Base-by-base conservation (phyloP, 2,329 filamentous ascomycete species). In the Claviceps monticola region DNA sequence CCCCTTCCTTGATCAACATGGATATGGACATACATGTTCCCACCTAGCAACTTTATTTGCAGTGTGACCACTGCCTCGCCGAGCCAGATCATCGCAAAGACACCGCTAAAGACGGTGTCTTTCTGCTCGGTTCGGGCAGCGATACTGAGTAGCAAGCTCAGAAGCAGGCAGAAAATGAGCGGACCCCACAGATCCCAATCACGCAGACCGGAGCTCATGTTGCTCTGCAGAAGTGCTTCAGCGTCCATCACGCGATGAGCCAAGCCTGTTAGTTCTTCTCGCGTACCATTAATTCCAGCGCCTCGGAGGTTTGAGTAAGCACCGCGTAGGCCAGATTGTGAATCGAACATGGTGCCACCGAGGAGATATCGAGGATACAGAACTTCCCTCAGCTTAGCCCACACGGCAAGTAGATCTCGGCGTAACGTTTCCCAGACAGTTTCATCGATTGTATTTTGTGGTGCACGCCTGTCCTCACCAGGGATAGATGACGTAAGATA, bases 111-210 rank as follows among this genome's bases (percentile, higher is more conserved):
- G 29, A 97, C 90, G 42, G 86, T 71, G 55, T 90, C 88, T 63
- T 84, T 86, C 72, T 98, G 93, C 47, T 88, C 80, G 1, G 78
- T 75, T 59, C 83, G 78, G 14, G 88, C 88, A 56, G 85, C 81
- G 64, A 95, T 80, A 59, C 90, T 95, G 53, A 98, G 74, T 60
- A 98, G 80, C 68, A 95, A 76, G 59, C 88, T 91, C 53, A 98
- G 74, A 53, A 95, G 72, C 58, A 98, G 72, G 62, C 91, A 96
- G 73, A 98, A 98, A 57, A 98, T 82, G 52, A 98, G 74, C 38
- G 93, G 93, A 0, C 93, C 93, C 93, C 93, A 98, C 49, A 98
- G 78, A 75, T 98, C 93, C 93, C 93, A 98, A 71, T 98, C 90
- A 56, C 91, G 76, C 63, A 97, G 71, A 1, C 90, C 90, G 49